Evolutionary conservation across 495 filamentous ascomycete species (phyloP).

Genomic region (Daldinia loculata): DNA sequence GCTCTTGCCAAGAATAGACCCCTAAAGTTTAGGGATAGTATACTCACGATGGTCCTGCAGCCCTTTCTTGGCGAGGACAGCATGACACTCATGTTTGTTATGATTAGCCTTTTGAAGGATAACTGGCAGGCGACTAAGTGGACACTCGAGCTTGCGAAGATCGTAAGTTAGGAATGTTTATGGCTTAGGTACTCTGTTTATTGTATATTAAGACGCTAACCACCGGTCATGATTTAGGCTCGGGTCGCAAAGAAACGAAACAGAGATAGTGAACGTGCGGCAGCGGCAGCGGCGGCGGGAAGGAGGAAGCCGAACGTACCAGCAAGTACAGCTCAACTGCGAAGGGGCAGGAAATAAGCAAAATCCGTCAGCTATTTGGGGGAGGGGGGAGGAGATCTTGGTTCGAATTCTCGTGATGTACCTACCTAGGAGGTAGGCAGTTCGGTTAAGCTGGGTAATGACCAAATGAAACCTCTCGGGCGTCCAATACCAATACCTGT

Average conservation of each 20-base stretch:
- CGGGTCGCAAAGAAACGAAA: constrained; percentile 10
- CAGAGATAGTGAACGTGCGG: background rate
- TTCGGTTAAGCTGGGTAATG: no score
- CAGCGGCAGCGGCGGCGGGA: background rate
- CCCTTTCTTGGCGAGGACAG: constrained; percentile 91
- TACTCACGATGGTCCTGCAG: constrained; percentile 93
- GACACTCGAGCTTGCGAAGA: constrained; percentile 90
- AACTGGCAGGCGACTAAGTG: constrained; percentile 90
- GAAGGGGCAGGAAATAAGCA: background rate
- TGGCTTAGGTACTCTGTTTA: background rate
- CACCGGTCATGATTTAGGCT: background rate
- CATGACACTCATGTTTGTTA: constrained; percentile 98
- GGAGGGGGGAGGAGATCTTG: background rate
- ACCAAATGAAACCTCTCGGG: no score
- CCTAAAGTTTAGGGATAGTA: constrained; percentile 89
- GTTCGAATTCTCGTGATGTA: no score
- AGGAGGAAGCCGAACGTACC: background rate
- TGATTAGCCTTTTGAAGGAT: constrained; percentile 86
- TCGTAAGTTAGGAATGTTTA: constrained; percentile 57
- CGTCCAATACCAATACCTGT: no score
- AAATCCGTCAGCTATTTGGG: background rate
- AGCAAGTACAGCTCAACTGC: background rate
- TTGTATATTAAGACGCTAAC: constrained; percentile 2
- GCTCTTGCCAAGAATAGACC: constrained; percentile 76
- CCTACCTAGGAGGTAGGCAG: no score